Conservation (phyloP, 352 stramenopile genomes). For the Phytopythium aichiense region DNA sequence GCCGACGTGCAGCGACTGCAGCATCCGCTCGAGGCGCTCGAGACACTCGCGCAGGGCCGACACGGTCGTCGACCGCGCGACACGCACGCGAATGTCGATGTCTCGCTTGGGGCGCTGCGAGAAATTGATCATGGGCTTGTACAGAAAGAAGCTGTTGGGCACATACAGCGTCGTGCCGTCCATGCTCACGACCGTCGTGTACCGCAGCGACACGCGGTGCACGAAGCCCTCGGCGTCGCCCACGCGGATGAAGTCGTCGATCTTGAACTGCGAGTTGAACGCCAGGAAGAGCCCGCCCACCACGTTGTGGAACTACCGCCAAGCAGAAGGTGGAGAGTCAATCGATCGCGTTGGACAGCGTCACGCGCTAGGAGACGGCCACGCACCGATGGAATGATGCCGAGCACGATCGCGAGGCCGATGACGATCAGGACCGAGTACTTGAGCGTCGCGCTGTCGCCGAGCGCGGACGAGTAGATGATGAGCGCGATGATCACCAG, state of each 20-base stretch:
- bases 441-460: conserved; percentile 66
- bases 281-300: conserved; percentile 81
- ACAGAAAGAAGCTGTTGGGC: conserved; percentile 88
- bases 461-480: conserved; percentile 80
- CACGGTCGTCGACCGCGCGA: conserved; percentile 52
- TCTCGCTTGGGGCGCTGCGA: conserved; percentile 80
- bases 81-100: conserved; percentile 66
- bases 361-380: not conserved
- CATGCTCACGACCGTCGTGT: conserved; percentile 79
- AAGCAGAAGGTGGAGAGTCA: not conserved
- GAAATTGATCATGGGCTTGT: conserved; percentile 89
- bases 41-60: conserved; percentile 59
- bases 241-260: conserved; percentile 85
- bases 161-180: conserved; percentile 80
- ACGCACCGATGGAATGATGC: conserved; percentile 75
- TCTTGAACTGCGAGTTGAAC: conserved; percentile 89
- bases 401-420: conserved; percentile 74
- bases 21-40: conserved; percentile 62
- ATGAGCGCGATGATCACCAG: conserved; percentile 79
- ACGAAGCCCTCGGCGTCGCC: conserved; percentile 74
- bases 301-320: conserved; percentile 74
- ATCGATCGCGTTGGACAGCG: not conserved
- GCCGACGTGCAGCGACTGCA: conserved; percentile 80
- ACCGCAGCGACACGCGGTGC: conserved; percentile 77
- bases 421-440: conserved; percentile 85